Conservation (phyloP, 352 stramenopile species). For the Phytophthora palmivora region DNA sequence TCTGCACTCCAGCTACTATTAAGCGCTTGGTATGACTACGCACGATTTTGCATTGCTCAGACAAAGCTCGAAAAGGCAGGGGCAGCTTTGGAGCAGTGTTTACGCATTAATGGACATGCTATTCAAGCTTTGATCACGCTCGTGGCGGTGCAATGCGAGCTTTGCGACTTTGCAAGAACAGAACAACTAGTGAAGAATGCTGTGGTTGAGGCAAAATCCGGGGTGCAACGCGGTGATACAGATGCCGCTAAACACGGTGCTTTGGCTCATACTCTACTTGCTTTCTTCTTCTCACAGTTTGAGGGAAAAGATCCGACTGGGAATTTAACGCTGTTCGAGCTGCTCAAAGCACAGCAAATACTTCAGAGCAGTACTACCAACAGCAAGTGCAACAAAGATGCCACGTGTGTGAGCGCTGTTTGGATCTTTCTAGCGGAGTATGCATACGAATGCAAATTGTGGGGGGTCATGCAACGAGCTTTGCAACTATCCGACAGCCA, state of each 20-base stretch:
- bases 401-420: conserved; percentile 48
- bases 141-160: conserved; percentile 65
- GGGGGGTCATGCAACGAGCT: conserved; percentile 34
- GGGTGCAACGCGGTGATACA: neutral
- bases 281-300: conserved; percentile 58
- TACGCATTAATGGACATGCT: conserved; percentile 52
- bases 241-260: conserved; percentile 25
- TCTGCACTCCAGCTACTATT: conserved; percentile 28
- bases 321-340: conserved; percentile 72
- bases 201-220: conserved; percentile 34
- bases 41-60: conserved; percentile 57
- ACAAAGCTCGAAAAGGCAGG: conserved; percentile 64
- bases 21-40: conserved; percentile 72
- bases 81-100: conserved; percentile 59
- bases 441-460: conserved; percentile 53
- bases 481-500: conserved; percentile 51
- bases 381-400: conserved; percentile 18
- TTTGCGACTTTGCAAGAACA: conserved; percentile 50
- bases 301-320: conserved; percentile 55
- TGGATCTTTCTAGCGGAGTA: conserved; percentile 69
- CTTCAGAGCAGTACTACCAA: conserved; percentile 25
- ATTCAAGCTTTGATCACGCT: conserved; percentile 58
- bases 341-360: conserved; percentile 63
- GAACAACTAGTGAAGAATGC: conserved; percentile 58
- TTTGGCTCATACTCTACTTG: conserved; percentile 68